phyloP scores from a whole-genome alignment of 768 basidiomycete species.

The Lactarius pseudohatsudake region DNA sequence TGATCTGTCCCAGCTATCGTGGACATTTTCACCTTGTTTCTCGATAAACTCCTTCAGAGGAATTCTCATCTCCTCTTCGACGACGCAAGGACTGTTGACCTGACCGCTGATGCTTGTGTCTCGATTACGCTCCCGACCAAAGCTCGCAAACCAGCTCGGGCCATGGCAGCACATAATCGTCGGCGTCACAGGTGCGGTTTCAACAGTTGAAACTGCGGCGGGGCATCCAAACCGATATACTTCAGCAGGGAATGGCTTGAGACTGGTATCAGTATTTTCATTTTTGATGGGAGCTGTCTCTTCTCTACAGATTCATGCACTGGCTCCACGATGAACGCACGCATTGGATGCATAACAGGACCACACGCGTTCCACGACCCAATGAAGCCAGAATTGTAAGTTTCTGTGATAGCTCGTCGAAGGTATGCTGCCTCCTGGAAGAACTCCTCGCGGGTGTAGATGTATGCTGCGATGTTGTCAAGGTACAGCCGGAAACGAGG shows the following conservation, averaged over 20 bases:
- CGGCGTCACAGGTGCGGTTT: conserved; percentile 95
- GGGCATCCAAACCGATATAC: conserved; percentile 83
- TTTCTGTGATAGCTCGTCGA: conserved; percentile 92
- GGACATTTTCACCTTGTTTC: conserved; percentile 94
- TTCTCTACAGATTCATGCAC: conserved; percentile 98
- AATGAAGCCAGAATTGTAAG: conserved; percentile 83
- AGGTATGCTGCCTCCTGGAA: conserved; percentile 92
- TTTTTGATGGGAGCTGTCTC: conserved; percentile 98
- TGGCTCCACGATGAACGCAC: conserved; percentile 96
- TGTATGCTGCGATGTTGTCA: conserved; percentile 98
- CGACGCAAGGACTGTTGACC: conserved; percentile 96
- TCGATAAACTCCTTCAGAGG: conserved; percentile 90
- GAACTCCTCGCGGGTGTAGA: conserved; percentile 98
- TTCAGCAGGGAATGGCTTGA: conserved; percentile 35
- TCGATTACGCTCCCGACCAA: conserved; percentile 90
- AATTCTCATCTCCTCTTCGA: conserved; percentile 99
- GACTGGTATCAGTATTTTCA: conserved; percentile 97
- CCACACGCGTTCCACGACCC: conserved; percentile 85
- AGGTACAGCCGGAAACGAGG: conserved; percentile 90
- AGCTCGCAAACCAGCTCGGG: conserved; percentile 84
- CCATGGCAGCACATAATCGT: conserved; percentile 88
- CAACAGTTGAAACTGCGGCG: conserved; percentile 95
- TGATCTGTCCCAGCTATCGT: conserved; percentile 96
- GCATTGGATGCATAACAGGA: conserved; percentile 91
- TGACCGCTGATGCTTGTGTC: conserved; percentile 97